A percentile compares a stretch with the other conserved stretches of the same genome.
These are phyloP conservation scores for Collybia mongolica DNA, from an alignment of 768 basidiomycete species.

Conservation along the genomic window DNA sequence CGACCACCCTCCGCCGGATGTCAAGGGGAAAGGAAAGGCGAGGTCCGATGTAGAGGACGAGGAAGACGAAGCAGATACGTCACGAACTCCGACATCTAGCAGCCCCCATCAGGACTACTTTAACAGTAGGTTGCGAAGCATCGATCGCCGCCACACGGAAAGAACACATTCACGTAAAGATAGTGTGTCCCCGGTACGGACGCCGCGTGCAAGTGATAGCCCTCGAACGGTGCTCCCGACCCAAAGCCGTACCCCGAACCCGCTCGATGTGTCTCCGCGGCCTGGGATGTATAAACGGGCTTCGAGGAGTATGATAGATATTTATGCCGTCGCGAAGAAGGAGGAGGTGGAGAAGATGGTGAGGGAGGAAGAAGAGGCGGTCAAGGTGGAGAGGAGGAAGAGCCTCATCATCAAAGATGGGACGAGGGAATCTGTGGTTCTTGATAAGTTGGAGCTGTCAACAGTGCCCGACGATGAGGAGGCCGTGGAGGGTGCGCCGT, in stretches of 20 bases:
- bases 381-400: conserved; percentile 13
- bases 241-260: not conserved
- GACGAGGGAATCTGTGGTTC: conserved; percentile 2
- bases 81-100: conserved; percentile 19
- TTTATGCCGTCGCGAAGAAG: conserved; percentile 33
- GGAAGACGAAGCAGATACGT: conserved; percentile 9
- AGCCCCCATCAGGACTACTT: conserved; percentile 9
- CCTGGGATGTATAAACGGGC: conserved; percentile 57
- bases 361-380: conserved; percentile 23
- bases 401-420: conserved; percentile 7
- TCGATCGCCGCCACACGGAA: not conserved
- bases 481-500: conserved; percentile 2
- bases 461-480: not conserved
- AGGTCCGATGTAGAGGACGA: conserved; percentile 1
- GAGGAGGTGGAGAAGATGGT: conserved; percentile 29
- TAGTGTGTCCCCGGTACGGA: not conserved
- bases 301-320: conserved; percentile 65
- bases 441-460: conserved; percentile 3
- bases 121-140: conserved; percentile 2
- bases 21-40: conserved; percentile 23
- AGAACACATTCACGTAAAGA: not conserved
- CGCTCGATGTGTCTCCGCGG: conserved; percentile 11
- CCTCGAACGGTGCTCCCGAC: not conserved
- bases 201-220: not conserved
- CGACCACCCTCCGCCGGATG: conserved; percentile 12